These are phyloP conservation scores for Annona squamosa DNA, from an alignment of 164 flowering plant genomes.

Conservation along the genomic window DNA sequence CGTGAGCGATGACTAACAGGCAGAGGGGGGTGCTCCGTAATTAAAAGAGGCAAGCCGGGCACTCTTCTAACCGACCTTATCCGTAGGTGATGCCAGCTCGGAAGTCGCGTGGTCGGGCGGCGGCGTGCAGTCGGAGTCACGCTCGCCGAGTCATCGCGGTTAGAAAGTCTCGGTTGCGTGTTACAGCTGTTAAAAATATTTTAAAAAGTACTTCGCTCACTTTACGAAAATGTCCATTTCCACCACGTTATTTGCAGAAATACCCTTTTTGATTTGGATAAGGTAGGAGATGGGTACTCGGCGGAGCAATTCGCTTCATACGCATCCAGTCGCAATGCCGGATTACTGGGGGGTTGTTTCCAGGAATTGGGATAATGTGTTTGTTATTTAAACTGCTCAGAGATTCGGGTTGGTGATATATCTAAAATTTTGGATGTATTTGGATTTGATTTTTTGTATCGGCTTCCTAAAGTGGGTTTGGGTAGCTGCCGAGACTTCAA, in stretches of 20 bases:
- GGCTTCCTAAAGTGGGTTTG: too few relatives aligned
- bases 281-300: too few relatives aligned
- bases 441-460: too few relatives aligned
- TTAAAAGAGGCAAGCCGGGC: background rate
- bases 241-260: background rate
- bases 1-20: background rate
- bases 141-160: conserved; percentile 13
- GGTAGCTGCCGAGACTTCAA: too few relatives aligned
- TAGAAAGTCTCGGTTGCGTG: background rate
- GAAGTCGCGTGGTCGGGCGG: conserved; percentile 15
- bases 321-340: too few relatives aligned
- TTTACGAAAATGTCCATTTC: background rate
- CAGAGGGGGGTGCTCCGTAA: background rate
- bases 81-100: conserved; percentile 15
- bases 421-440: too few relatives aligned
- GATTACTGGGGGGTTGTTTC: too few relatives aligned
- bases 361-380: too few relatives aligned
- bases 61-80: conserved; percentile 3
- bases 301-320: too few relatives aligned
- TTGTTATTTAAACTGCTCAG: too few relatives aligned
- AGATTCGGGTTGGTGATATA: too few relatives aligned
- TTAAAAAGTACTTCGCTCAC: background rate
- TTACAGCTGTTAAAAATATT: too few relatives aligned
- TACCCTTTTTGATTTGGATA: background rate
- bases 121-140: conserved; percentile 19